Evolutionary conservation across 805 yeast genomes (phyloP), one percentile per base, ranked within the genome.

Genomic region (Ogataea corticis): DNA sequence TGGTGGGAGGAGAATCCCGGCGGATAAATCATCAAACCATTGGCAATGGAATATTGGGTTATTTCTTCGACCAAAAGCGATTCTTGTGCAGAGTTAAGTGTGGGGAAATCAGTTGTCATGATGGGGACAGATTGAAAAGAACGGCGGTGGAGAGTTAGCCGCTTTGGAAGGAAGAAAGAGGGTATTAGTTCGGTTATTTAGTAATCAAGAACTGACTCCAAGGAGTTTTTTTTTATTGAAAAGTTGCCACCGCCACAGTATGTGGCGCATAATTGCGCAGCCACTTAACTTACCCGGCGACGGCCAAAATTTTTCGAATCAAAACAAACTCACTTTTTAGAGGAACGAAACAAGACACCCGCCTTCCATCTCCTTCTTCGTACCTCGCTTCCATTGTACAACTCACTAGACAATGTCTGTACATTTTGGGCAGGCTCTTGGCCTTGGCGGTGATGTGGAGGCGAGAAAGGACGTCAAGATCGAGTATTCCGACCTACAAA

Each of bases 11-110:
- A 50, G 56, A 73, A 80, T 19, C 75, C 70, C 1, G 83, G 81
- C 1, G 90, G 89, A 56, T 87, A 84, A 82, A 91, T 83, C n/a
- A 82, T 76, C 35, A 91, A 70, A 2, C 97, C 97, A 66, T 88
- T 80, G 39, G 85, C 75, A 40, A 91, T 67, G 5, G 86, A 72
- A 87, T 94, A 90, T 52, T 90, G 96, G 40, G 76, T 73, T 73
- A 39, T 72, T 59, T 52, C 60, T 32, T 49, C 45, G 3, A 62
- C 34, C 25, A 62, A 25, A 1, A n/a, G 31, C 1, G 45, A 33
- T n/a, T 51, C 34, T 16, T 50, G 46, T 1, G 21, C 38, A 1
- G 40, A 7, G 1, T 44, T n/a, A 7, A 58, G 38, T 3, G 7
- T 5, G 11, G 64, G 64, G 23, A 58, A 59, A 1, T 23, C 45